Percentiles rank a stretch among this genome's conserved stretches.
These are phyloP conservation scores for Holtermannia corniformis DNA, from an alignment of 768 basidiomycete species.

Conservation along the genomic window DNA sequence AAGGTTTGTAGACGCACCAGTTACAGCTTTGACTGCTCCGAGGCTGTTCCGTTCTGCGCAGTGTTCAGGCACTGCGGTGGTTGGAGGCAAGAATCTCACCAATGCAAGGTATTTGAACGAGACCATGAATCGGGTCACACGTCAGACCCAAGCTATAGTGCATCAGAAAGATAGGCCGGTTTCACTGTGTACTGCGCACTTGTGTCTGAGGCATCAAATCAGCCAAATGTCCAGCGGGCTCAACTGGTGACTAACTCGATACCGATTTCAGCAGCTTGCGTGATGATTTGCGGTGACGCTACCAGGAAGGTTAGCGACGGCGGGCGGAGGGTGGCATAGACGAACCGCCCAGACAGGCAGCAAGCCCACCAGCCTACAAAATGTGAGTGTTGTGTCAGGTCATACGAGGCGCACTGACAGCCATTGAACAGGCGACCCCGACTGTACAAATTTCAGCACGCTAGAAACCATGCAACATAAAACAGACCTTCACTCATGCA, in stretches of 20 bases:
- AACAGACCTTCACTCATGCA: constrained; percentile 22
- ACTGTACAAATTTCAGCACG: constrained; percentile 45
- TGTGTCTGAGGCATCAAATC: constrained; percentile 6
- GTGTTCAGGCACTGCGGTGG: not conserved
- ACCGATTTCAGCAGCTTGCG: constrained; percentile 69
- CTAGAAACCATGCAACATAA: constrained; percentile 77
- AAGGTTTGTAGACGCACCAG: constrained; percentile 33
- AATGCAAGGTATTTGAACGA: constrained; percentile 93
- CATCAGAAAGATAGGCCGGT: not conserved
- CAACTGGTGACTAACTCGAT: constrained; percentile 59
- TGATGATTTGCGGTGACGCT: constrained; percentile 20
- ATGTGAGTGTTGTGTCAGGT: constrained; percentile 1
- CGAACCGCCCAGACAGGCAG: constrained; percentile 84
- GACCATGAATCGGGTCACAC: constrained; percentile 73
- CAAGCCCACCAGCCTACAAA: constrained; percentile 70
- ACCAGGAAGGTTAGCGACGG: constrained; percentile 7
- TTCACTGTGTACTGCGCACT: constrained; percentile 2
- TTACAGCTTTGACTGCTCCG: constrained; percentile 80
- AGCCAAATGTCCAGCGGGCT: constrained; percentile 26
- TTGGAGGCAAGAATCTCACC: constrained; percentile 48
- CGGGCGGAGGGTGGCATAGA: constrained; percentile 3
- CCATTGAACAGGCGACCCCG: constrained; percentile 96
- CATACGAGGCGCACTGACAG: constrained; percentile 37
- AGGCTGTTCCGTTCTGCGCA: constrained; percentile 64
- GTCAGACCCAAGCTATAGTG: constrained; percentile 49